phyloP scores from a whole-genome alignment of 179 eudicot genomes.

The Carnegiea gigantea region DNA sequence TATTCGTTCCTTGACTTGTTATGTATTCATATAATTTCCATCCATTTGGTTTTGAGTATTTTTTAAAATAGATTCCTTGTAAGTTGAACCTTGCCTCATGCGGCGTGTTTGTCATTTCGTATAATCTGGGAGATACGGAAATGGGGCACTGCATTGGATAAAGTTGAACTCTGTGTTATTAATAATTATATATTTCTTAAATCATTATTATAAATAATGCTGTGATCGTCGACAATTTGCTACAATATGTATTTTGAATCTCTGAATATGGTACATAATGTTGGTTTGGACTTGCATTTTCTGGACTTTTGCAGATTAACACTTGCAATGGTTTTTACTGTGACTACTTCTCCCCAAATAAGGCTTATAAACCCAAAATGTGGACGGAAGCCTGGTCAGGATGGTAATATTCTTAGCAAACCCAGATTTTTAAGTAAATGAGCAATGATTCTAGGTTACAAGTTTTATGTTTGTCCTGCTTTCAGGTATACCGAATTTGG shows the following conservation, averaged over 20 bases:
- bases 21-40: neutral
- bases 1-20: conserved; percentile 14
- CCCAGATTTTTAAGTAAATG: conserved; percentile 7
- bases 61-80: conserved; percentile 9
- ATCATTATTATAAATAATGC: conserved; percentile 15
- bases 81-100: conserved; percentile 21
- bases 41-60: neutral
- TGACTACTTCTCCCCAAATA: conserved; percentile 85
- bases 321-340: conserved; percentile 97
- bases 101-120: conserved; percentile 17
- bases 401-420: conserved; percentile 48
- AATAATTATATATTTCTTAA: neutral
- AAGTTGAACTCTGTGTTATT: neutral
- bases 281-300: neutral
- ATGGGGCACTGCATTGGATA: neutral
- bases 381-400: conserved; percentile 99
- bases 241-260: conserved; percentile 15
- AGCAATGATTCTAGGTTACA: neutral
- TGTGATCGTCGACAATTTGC: conserved; percentile 3
- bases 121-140: conserved; percentile 26
- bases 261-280: neutral
- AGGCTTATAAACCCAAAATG: conserved; percentile 87
- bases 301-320: conserved; percentile 56
- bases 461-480: neutral
- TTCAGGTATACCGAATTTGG: conserved; percentile 92